phyloP scores from a whole-genome alignment of 176 grass and related monocot species.

The Lolium rigidum region DNA sequence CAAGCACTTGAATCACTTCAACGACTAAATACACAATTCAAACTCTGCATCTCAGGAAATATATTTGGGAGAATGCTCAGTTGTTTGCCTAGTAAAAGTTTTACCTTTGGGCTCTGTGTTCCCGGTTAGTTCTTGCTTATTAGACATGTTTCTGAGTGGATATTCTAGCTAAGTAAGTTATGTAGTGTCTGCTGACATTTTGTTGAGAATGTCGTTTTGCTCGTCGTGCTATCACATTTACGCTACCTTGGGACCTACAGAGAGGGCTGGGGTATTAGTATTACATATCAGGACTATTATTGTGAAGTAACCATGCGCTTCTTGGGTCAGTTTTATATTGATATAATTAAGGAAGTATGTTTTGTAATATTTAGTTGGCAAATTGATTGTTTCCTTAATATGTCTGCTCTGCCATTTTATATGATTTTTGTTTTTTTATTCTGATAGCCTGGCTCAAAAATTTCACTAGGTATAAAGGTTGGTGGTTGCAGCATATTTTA shows the following conservation, averaged over 20 bases:
- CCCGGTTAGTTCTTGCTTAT: not conserved
- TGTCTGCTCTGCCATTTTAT: not conserved
- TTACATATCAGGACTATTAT: not conserved
- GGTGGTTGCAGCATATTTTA: not conserved
- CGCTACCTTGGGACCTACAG: not conserved
- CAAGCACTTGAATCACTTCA: not conserved
- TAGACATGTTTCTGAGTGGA: not conserved
- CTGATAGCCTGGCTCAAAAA: not conserved
- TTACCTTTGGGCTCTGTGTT: not conserved
- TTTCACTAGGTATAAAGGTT: not conserved
- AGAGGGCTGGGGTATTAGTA: not conserved
- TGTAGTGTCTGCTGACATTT: not conserved
- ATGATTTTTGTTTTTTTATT: not conserved
- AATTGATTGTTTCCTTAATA: not conserved
- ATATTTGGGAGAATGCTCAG: not conserved
- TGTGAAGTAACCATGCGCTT: constrained; percentile 2
- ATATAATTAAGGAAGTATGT: not conserved
- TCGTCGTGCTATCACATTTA: not conserved
- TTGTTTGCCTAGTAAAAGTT: not conserved
- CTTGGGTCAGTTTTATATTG: not conserved
- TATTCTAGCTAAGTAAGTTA: not conserved
- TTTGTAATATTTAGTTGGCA: not conserved
- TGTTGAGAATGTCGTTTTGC: not conserved
- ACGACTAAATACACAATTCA: not conserved
- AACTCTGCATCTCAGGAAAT: not conserved